Conservation (phyloP, 441 rosid species). For the Gossypium trilobum region DNA sequence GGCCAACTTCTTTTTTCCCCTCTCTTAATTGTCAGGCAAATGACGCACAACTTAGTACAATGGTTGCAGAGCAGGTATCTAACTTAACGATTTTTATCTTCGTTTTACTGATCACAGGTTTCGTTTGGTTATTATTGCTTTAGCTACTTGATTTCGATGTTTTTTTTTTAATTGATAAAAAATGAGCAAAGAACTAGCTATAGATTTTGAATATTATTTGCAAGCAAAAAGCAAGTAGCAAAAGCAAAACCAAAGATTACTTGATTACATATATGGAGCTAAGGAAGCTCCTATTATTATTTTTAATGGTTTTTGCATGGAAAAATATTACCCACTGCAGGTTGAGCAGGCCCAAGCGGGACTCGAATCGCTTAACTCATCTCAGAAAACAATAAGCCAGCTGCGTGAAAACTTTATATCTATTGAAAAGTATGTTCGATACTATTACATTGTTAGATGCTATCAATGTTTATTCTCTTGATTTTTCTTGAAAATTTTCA, state of each 20-base stretch:
- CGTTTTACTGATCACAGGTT: neutral
- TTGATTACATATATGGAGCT: neutral
- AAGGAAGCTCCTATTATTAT: neutral
- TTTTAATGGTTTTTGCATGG: neutral
- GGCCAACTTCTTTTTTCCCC: neutral
- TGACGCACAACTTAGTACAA: slow-evolving; percentile 96
- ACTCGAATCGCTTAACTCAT: slow-evolving; percentile 57
- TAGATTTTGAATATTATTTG: neutral
- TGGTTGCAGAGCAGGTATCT: slow-evolving; percentile 92
- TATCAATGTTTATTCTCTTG: neutral
- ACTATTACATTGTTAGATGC: slow-evolving; percentile 4
- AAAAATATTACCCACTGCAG: slow-evolving; percentile 26
- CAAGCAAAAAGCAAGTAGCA: neutral
- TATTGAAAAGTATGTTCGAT: slow-evolving; percentile 59
- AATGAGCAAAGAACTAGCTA: neutral
- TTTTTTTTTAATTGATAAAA: neutral
- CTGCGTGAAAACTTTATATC: slow-evolving; percentile 76
- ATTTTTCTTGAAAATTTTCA: neutral
- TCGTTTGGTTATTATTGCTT: neutral
- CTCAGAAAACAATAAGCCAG: slow-evolving; percentile 61
- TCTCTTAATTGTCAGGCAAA: slow-evolving; percentile 51
- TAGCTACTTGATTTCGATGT: neutral
- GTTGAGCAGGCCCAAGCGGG: slow-evolving; percentile 91
- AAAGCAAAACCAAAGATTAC: neutral
- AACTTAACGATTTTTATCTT: neutral